These are phyloP conservation scores for Casuarina cunninghamiana DNA, from an alignment of 306 rosid genomes.

Conservation along the genomic window DNA sequence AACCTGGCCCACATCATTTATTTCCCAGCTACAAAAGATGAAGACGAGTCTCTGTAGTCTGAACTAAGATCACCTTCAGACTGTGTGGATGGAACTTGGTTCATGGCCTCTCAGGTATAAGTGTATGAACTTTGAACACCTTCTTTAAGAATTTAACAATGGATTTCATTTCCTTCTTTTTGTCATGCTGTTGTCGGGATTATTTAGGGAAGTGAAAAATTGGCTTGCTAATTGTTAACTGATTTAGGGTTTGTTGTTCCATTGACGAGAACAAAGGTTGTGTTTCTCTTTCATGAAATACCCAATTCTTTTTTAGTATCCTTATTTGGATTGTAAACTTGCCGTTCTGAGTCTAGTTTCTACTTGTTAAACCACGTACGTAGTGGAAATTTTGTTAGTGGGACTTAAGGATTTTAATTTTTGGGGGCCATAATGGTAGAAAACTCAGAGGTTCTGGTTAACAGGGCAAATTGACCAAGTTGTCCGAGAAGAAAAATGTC, in stretches of 20 bases:
- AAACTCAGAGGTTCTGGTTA: background rate
- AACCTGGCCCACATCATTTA: no score
- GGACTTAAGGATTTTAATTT: background rate
- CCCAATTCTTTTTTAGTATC: no score
- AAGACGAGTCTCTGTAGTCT: no score
- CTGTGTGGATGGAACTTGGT: slow-evolving; percentile 59
- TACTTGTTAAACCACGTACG: no score
- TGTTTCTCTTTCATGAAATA: background rate
- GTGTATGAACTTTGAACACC: slow-evolving; percentile 6
- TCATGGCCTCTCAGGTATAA: slow-evolving; percentile 50
- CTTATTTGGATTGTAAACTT: no score
- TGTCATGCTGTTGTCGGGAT: background rate
- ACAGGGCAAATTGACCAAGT: background rate
- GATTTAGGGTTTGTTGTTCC: background rate
- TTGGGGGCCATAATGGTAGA: background rate
- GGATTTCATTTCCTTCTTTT: background rate
- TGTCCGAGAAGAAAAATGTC: no score
- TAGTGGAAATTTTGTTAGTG: no score
- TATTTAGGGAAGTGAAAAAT: background rate
- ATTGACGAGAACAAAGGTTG: no score
- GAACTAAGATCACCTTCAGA: slow-evolving; percentile 3
- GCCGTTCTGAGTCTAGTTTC: no score
- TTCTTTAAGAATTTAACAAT: background rate
- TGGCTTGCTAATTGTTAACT: background rate
- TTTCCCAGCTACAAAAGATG: no score